Conservation (phyloP, 371 early-diverging fungal genomes). For the Mucor mucedo region DNA sequence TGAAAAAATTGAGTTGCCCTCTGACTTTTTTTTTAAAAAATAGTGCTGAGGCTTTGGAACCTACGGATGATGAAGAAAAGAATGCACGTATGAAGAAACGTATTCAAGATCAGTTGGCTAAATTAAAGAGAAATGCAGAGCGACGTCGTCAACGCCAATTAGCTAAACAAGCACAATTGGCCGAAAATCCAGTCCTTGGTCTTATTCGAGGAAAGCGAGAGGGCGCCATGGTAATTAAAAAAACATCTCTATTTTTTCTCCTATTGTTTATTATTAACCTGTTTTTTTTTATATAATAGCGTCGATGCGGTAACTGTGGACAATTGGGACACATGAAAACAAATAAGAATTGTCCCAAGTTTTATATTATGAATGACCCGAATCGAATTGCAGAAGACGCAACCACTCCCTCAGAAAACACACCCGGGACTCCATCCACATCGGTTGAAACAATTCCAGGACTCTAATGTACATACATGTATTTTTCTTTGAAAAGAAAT, state of each 20-base stretch:
- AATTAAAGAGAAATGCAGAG: conserved; percentile 68
- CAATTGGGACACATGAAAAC: conserved; percentile 89
- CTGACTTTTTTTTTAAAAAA: background rate
- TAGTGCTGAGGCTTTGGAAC: conserved; percentile 61
- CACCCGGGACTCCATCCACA: conserved; percentile 13
- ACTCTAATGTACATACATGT: background rate
- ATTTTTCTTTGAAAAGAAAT: background rate
- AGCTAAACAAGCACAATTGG: conserved; percentile 55
- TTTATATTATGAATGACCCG: conserved; percentile 45
- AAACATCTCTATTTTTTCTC: background rate
- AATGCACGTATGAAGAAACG: conserved; percentile 67
- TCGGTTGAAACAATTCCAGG: conserved; percentile 7
- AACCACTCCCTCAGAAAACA: conserved; percentile 1
- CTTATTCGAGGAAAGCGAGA: conserved; percentile 63
- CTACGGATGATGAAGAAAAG: conserved; percentile 66
- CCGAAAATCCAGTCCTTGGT: conserved; percentile 59
- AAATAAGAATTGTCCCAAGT: conserved; percentile 83
- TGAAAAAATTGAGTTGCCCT: too few species aligned
- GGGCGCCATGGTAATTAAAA: conserved; percentile 48
- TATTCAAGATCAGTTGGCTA: conserved; percentile 66
- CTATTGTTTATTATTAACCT: conserved; percentile 1
- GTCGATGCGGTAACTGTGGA: conserved; percentile 86
- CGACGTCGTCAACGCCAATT: conserved; percentile 57
- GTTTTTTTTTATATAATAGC: conserved; percentile 36
- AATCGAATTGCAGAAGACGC: background rate